Base-by-base conservation (phyloP, 2,329 filamentous ascomycete genomes). In the Sphaerulina populicola region DNA sequence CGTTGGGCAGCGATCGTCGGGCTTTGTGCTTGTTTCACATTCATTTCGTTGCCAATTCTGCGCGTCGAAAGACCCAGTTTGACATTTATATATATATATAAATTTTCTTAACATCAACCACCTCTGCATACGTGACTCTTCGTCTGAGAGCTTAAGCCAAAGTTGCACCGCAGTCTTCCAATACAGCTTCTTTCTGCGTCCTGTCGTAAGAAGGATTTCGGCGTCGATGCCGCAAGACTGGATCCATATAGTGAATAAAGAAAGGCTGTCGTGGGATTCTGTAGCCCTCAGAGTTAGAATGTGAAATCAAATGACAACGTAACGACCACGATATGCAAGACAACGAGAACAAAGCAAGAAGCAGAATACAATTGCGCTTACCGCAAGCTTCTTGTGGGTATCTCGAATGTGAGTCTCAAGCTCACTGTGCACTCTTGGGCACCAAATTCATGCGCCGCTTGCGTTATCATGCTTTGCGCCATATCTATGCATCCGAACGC, bases 201-300 rank as follows among this genome's bases (percentile, higher is more conserved):
- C 46, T 9, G 40, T 47, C 3, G 36, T 36, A 3, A 54, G 40
- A 3, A 51, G 12, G 3, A 31, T 35, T 4, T 27, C 40, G 38
- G 14, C 54, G 50, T 15, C 56, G 52, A 3, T 39, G 8, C 3
- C 51, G 47, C 9, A 61, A 47, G 4, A 54, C 43, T 0, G 51
- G 47, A 8, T 51, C 40, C 15, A 40, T 45, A 46, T 58, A 45
- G 36, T 60, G 58, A 0, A 55, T 42, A 50, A 62, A 60, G 11
- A 58, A 27, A 27, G 6, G 23, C 23, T 27, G 23, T 27, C 23
- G 23, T 27, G 23, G 23, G 6, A 6, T 27, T 23, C 29, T 55
- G 31, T 7, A n/a, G 10, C 31, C 8, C 10, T 35, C 8, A 35
- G 31, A 4, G 10, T 35, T n/a, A 35, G 31, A 15, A 15, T 15